These are phyloP conservation scores for Paramecium sonneborni DNA, from an alignment of 73 alveolate species.

Conservation along the genomic window DNA sequence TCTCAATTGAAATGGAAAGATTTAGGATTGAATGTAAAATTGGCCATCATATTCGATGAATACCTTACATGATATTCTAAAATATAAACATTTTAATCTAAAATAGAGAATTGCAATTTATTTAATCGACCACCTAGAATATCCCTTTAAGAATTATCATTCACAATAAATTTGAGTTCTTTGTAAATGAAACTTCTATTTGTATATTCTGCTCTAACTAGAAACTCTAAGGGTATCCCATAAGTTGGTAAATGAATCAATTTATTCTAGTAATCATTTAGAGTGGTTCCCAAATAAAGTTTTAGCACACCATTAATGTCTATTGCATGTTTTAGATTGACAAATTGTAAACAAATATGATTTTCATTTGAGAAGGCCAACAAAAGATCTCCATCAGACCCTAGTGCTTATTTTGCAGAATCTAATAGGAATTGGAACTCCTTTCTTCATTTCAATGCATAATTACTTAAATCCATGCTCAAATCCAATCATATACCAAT, in stretches of 20 bases:
- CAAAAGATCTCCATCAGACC: not conserved
- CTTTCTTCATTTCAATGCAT: conserved; percentile 1
- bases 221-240: not conserved
- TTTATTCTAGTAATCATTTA: not conserved
- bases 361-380: conserved; percentile 1
- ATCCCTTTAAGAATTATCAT: not conserved
- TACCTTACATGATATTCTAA: not conserved
- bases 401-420: conserved; percentile 22
- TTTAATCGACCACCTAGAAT: conserved; percentile 29
- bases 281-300: not conserved
- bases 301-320: conserved; percentile 13
- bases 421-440: conserved; percentile 26
- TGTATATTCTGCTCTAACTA: not conserved
- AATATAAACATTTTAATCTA: not conserved
- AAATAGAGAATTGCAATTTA: conserved; percentile 18
- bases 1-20: not conserved
- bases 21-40: not conserved
- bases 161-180: not conserved
- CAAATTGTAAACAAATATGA: conserved; percentile 39
- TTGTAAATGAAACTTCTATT: not conserved
- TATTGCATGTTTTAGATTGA: not conserved
- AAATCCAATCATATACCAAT: conserved; percentile 51
- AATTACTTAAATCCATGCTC: conserved; percentile 47
- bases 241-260: not conserved
- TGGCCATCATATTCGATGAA: not conserved